Evolutionary conservation across 179 eudicot species (phyloP), one percentile per base, ranked within the genome.

Genomic region (Camellia oleifera): DNA sequence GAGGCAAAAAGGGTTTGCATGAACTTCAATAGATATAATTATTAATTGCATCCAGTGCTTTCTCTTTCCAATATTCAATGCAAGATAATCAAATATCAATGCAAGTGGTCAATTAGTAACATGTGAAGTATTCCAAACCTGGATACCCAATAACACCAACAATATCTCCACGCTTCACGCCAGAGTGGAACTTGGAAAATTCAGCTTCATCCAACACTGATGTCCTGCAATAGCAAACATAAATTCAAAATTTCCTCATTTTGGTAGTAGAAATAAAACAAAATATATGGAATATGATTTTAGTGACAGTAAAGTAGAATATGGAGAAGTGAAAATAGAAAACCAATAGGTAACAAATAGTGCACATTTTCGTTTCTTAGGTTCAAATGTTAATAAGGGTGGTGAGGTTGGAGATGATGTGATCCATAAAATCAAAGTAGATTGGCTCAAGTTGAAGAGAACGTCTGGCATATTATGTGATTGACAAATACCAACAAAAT

Each of bases 91-190:
- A 7, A 20, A 18, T 64, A 64, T 23, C 42, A 64, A 64, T 14
- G 12, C 5, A 18, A 64, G 26, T 0, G 14, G 4, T 57, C 40
- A 58, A 40, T 54, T 0, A 10, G 72, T 56, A 32, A 26, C 8
- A 53, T 26, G 26, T 5, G 40, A 70, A 78, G 26, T 5, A 57
- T 58, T 69, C 56, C 78, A 75, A 71, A 94, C 99, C 99, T 90
- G 99, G 99, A 88, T 81, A 90, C 53, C 99, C 99, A 81, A 85
- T 78, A 70, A 94, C 87, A 50, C 99, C 99, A 84, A 94, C 96
- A 77, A 96, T 88, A 86, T 96, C 99, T 79, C 99, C 99, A 78
- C 98, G 98, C 83, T 96, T 96, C 75, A 94, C 98, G 78, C 88
- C 79, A 50, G 88, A 80, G 79, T 96, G 99, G 77, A 91, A 87